These are phyloP conservation scores for Penicillium bialowiezense DNA, from an alignment of 495 filamentous ascomycete genomes.

Conservation along the genomic window DNA sequence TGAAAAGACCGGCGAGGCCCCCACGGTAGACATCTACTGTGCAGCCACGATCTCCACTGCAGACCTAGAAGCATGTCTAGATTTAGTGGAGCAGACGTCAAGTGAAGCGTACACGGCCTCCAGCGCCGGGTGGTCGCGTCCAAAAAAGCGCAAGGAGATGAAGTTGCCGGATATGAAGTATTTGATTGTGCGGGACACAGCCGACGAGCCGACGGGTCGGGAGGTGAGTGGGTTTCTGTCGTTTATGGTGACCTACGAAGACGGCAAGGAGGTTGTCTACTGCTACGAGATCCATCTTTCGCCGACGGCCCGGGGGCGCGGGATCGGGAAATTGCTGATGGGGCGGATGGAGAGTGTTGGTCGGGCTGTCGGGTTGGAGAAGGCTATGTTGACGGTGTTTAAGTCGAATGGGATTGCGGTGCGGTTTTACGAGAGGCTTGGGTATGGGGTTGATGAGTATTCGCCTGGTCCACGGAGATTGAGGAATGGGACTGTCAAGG, in stretches of 20 bases:
- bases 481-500: slow-evolving; percentile 61
- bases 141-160: slow-evolving; percentile 74
- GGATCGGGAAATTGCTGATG: slow-evolving; percentile 43
- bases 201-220: neutral
- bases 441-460: slow-evolving; percentile 65
- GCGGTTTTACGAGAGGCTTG: slow-evolving; percentile 64
- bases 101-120: slow-evolving; percentile 62
- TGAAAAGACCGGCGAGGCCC: neutral
- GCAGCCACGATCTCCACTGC: slow-evolving; percentile 41
- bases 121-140: slow-evolving; percentile 64
- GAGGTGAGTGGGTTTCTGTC: slow-evolving; percentile 64
- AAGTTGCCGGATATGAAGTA: slow-evolving; percentile 65
- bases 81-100: slow-evolving; percentile 70
- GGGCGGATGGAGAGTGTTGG: slow-evolving; percentile 41
- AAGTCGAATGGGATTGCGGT: slow-evolving; percentile 58
- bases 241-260: slow-evolving; percentile 81
- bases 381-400: slow-evolving; percentile 86
- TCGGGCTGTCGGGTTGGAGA: slow-evolving; percentile 49
- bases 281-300: slow-evolving; percentile 85
- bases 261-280: slow-evolving; percentile 70
- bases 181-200: slow-evolving; percentile 56
- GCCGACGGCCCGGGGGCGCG: slow-evolving; percentile 46
- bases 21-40: slow-evolving; percentile 36
- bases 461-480: slow-evolving; percentile 61
- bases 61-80: slow-evolving; percentile 66